Evolutionary conservation across 192 early-diverging fungal genomes (phyloP), one percentile per base, ranked within the genome.

Genomic region (Blastocladiella britannica): DNA sequence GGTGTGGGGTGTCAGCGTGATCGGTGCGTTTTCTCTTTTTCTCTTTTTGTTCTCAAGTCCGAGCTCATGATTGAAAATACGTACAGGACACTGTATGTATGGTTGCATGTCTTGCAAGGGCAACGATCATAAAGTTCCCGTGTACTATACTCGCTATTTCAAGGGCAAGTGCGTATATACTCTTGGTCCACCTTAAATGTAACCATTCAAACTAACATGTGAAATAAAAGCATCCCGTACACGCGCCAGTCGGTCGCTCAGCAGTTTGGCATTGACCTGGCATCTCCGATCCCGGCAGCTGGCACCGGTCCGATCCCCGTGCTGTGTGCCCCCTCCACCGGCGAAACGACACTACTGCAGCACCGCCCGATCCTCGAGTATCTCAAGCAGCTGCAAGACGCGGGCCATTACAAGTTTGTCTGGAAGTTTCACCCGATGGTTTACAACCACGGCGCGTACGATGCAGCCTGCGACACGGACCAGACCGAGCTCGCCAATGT

Each of bases 401-500:
- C 61, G 5, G 66, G 66, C 26, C 51, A 27, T 18, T 68, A 63
- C 60, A 64, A 56, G 31, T 68, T 68, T 54, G 54, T 68, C n/a
- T 68, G 66, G 66, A 68, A 68, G 53, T 59, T 68, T 55, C 66
- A 68, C 37, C 63, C 66, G 18, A 61, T 56, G 7, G 63, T 61
- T 18, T 37, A 64, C 20, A 63, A 64, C 4, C 57, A 59, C n/a
- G 53, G 62, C 7, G 58, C 59, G 20, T 65, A 68, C 51, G 54
- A 65, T n/a, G 30, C 24, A 2, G 26, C 43, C n/a, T 59, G 62
- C 25, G 60, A 61, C 1, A 25, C n/a, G 4, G 63, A 68, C 25
- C 59, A 63, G 15, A 31, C 23, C 3, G 66, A 68, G 54, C 53
- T 58, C 12, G 63, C 61, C 23, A 68, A 65, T 25, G 60, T 68